Base-by-base conservation (phyloP, 192 early-diverging fungal genomes). In the Mortierella hygrophila region DNA sequence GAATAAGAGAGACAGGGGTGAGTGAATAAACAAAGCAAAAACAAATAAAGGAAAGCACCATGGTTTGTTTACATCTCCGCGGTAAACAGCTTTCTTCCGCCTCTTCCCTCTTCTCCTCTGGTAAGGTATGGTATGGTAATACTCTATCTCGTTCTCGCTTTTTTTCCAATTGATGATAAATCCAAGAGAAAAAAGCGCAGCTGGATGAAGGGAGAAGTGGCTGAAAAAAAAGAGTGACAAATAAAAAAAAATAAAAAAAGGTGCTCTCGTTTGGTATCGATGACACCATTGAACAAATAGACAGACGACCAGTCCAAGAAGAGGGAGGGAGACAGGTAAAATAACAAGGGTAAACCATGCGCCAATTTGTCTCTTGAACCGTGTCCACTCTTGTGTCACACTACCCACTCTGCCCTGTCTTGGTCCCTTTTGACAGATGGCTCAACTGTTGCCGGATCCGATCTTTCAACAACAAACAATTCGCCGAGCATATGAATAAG, bases 331-430 rank as follows among this genome's bases (percentile, higher is more conserved):
- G 11, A 29, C n/a, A 29, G 4, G 60, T 26, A 32, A 65, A 32
- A 65, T 65, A 65, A 65, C 60, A 65, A 65, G 60, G 60, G 26
- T 65, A 65, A 65, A 65, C 60, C 60, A 65, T 65, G 60, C 60
- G 60, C 60, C 60, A 32, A 65, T 32, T 18, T 65, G 29, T 65
- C 26, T 65, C 60, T 65, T 32, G 60, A 65, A 65, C 60, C 60
- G 60, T 65, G 60, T 65, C 60, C 60, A 6, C 13, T 32, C 29
- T 65, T 65, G 60, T 65, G 60, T 65, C 60, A 65, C 60, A 65
- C 60, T 65, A 65, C 60, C 60, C 55, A 23, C 9, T 8, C 55
- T 10, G 21, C 55, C 55, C n/a, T 26, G n/a, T n/a, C n/a, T 57
- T 57, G n/a, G 9, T 29, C 13, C 60, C 3, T 29, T 65, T 32